Base-by-base conservation (phyloP, 2,329 filamentous ascomycete genomes). In the Pyricularia sp. region DNA sequence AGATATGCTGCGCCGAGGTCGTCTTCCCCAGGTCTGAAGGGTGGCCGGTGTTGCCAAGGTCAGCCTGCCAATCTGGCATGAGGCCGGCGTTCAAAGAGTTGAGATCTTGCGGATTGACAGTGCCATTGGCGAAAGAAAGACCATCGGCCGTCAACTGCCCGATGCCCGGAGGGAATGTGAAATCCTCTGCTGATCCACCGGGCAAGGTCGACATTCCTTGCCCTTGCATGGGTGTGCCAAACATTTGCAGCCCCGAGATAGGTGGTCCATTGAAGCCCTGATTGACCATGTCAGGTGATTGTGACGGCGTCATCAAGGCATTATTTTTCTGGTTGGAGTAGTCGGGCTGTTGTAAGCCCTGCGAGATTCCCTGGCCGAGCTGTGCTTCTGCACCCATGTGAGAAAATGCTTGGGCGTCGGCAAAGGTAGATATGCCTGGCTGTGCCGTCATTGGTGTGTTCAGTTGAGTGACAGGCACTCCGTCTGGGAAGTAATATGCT, bases 401-500 rank as follows among this genome's bases (percentile, higher is more conserved):
- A 26, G 58, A 20, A 28, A 61, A 61, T 2, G 58, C 58, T n/a
- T 25, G 58, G 23, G 58, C n/a, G 25, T 25, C 58, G 58, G 58
- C 25, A 61, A 61, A 61, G 23, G 58, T 25, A 28, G 58, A 61
- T 2, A 61, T n/a, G n/a, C 25, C 23, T 14, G 58, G 23, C n/a
- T 61, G 58, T 28, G 58, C n/a, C 23, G 25, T 61, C 25, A 28
- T 61, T 14, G 23, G 23, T 28, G 25, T 61, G 25, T 61, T 28
- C 58, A n/a, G 6, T 26, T 61, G 58, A 25, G 58, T 61, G 23
- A 28, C 25, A 17, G 58, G 58, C 11, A 61, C 58, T 25, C 58
- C 58, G 4, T 61, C 25, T 25, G 58, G 58, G 58, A 28, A 72
- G 68, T 74, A 74, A 68, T 74, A 74, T n/a, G 72, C 71, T 31